Percentiles rank a stretch among this genome's conserved stretches.
These are phyloP conservation scores for Ogataea ganodermae DNA, from an alignment of 805 yeast genomes.

Conservation along the genomic window DNA sequence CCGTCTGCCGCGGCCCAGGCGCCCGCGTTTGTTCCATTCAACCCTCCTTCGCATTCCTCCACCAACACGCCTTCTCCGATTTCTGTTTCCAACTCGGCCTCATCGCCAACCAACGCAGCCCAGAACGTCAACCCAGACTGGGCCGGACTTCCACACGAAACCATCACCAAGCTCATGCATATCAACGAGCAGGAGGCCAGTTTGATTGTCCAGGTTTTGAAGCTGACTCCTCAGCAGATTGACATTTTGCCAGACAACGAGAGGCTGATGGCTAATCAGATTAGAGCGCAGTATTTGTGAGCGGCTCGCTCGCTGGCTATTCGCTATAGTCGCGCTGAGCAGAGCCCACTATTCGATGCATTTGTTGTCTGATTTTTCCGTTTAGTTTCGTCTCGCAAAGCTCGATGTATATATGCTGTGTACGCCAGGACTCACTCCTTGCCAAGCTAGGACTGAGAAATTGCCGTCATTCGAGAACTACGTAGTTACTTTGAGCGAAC, in stretches of 20 bases:
- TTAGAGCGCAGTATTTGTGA: conserved; percentile 54
- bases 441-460: no score
- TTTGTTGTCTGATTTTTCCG: conserved; percentile 1
- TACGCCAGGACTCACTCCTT: background rate
- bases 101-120: conserved; percentile 20
- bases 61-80: conserved; percentile 21
- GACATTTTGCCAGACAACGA: conserved; percentile 51
- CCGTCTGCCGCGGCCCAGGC: conserved; percentile 7
- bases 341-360: conserved; percentile 10
- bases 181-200: conserved; percentile 61
- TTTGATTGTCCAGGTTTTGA: conserved; percentile 54
- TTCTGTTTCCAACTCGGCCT: conserved; percentile 20
- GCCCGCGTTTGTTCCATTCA: conserved; percentile 22
- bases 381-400: conserved; percentile 3
- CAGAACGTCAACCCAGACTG: conserved; percentile 40
- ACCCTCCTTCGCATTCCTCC: conserved; percentile 21
- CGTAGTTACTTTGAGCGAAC: no score
- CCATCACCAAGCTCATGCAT: conserved; percentile 50
- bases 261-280: conserved; percentile 54
- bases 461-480: no score
- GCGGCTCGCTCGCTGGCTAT: conserved; percentile 6
- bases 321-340: conserved; percentile 12
- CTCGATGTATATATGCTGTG: conserved; percentile 10
- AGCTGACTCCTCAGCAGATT: conserved; percentile 52
- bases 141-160: conserved; percentile 49